Conservation (phyloP, 768 basidiomycete species). For the Daedaleopsis nitida region DNA sequence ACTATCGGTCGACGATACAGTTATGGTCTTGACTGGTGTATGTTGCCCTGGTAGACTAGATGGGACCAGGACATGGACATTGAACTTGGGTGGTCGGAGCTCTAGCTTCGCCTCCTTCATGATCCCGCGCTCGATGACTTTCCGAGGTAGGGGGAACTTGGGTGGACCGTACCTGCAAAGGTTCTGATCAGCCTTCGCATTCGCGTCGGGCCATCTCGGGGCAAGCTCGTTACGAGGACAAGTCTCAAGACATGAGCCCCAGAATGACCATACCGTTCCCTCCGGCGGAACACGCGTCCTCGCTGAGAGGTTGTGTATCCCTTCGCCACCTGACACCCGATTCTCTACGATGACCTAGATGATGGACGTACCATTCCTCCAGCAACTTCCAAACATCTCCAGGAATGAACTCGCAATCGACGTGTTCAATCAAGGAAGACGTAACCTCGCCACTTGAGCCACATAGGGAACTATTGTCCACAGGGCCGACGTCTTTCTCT, state of each 20-base stretch:
- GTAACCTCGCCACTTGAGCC: slow-evolving; percentile 41
- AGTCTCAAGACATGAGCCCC: background rate
- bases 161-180: slow-evolving; percentile 70
- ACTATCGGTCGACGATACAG: slow-evolving; percentile 23
- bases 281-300: background rate
- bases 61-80: slow-evolving; percentile 35
- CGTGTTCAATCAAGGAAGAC: slow-evolving; percentile 53
- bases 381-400: slow-evolving; percentile 70
- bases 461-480: slow-evolving; percentile 72
- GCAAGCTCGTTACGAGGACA: background rate
- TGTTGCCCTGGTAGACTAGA: slow-evolving; percentile 8
- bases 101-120: slow-evolving; percentile 60
- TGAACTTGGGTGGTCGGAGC: slow-evolving; percentile 68
- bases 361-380: slow-evolving; percentile 59
- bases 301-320: background rate
- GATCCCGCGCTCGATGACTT: slow-evolving; percentile 63
- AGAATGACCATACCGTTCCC: background rate
- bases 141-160: slow-evolving; percentile 58
- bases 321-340: background rate
- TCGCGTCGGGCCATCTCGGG: background rate
- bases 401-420: slow-evolving; percentile 78
- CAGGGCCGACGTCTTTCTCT: slow-evolving; percentile 68
- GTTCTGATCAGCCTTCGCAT: slow-evolving; percentile 1
- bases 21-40: slow-evolving; percentile 6
- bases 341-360: background rate